Base-by-base conservation (phyloP, 1,284 basidiomycete genomes). In the Fereydounia khargensis region DNA sequence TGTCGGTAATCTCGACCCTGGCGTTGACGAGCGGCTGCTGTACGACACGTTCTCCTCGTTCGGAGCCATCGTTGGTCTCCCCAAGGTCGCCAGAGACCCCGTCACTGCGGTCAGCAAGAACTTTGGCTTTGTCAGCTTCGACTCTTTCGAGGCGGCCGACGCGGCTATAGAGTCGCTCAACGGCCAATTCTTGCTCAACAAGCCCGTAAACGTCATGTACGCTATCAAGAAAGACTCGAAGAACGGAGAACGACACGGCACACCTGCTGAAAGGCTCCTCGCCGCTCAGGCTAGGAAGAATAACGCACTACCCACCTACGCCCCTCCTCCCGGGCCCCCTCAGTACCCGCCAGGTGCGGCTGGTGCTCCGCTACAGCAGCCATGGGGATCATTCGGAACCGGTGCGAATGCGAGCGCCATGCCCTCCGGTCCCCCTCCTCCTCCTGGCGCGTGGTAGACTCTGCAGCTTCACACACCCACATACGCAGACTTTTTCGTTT, bases 191-290 rank as follows among this genome's bases (percentile, higher is more conserved):
- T 81, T 98, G 35, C 91, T 94, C 85, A 97, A 97, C 81, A 95
- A 95, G 78, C 87, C 91, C 48, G 89, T 97, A 73, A 86, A 86
- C 14, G 91, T 96, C 13, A 90, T 94, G 76, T 97, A 95, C 75
- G 94, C 94, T 4, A 94, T 96, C 82, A 97, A 97, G 78, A 97
- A 97, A 80, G 95, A 98, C 69, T 90, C 89, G 44, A 96, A 97
- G 77, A 91, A 92, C n/a, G 70, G 70, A n/a, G 94, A 98, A 77
- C 84, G 92, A 14, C 95, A 98, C 71, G 95, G 94, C 27, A 95
- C 92, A 4, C 82, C 88, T 17, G 92, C 95, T 2, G 94, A 98
- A 78, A 86, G 94, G 51, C 82, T 97, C 35, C 84, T 98, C 59
- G 91, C 94, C 2, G 86, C 89, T 2, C 91, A 97, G 77, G 94